Base-by-base conservation (phyloP, 352 stramenopile genomes). In the Phytophthora chlamydospora region DNA sequence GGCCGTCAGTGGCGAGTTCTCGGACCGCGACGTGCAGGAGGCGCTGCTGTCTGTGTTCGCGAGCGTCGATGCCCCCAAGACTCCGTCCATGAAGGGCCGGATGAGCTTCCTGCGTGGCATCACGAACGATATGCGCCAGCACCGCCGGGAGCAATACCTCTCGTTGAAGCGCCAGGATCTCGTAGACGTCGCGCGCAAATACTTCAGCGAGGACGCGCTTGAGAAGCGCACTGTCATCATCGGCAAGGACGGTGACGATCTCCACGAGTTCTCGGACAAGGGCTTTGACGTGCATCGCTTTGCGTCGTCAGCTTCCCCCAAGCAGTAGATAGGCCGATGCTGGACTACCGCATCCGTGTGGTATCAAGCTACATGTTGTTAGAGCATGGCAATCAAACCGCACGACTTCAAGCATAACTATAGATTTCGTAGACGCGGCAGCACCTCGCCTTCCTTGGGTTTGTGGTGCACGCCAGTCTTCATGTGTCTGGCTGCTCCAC, bases 41-140 rank as follows among this genome's bases (percentile, higher is more conserved):
- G 86, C 86, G n/a, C 59, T 92, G 39, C 51, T 95, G 10, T 89
- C 83, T 3, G 83, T 91, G 45, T 95, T 95, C 55, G 69, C 80
- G 21, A 82, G 68, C 40, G 72, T 95, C 27, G 86, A 95, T 49
- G 76, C 84, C n/a, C 86, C 86, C 0, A 85, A 86, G 68, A 89
- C 86, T 10, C 76, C 86, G 31, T 89, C 84, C 1, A 79, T 80
- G 61, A 90, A 89, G 40, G 86, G 86, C 47, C 82, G 83, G 39
- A 89, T 90, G 71, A 62, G 75, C 38, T 95, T 95, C 35, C 54
- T 92, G 61, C 81, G 83, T 10, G 86, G 84, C 27, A 90, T 95
- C 61, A 90, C 86, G 39, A 90, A 95, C 65, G 86, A 91, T 6
- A 92, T 93, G 80, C 80, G 85, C 1, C 84, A 95, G 58, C 55